Evolutionary conservation across 495 filamentous ascomycete genomes (phyloP).

Genomic region (Cryomyces antarcticus): DNA sequence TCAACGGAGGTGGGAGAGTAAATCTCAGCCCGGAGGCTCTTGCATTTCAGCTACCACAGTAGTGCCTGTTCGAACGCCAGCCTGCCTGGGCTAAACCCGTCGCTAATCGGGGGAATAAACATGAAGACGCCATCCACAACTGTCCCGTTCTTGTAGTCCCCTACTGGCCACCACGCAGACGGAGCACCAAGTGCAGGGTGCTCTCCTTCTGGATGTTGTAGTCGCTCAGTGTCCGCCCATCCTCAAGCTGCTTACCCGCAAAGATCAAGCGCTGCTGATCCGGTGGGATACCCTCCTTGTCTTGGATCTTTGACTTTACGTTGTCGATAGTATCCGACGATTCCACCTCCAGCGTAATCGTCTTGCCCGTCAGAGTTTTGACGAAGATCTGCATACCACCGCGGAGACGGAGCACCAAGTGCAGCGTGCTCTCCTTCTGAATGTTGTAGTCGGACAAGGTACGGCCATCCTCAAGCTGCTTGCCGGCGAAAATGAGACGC

Average conservation of each 20-base stretch:
- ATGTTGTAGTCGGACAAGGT: conserved; percentile 58
- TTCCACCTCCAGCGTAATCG: conserved; percentile 51
- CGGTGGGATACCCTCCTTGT: conserved; percentile 89
- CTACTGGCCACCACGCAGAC: conserved; percentile 95
- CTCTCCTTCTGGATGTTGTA: conserved; percentile 99
- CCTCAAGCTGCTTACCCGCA: conserved; percentile 86
- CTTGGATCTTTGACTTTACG: conserved; percentile 52
- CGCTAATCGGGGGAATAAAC: too few relatives aligned
- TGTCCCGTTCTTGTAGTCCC: too few relatives aligned
- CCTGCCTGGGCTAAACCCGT: too few relatives aligned
- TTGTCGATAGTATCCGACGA: conserved; percentile 33
- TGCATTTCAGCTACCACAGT: conserved; percentile 3
- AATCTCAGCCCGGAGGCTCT: conserved; percentile 11
- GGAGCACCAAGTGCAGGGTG: conserved; percentile 90
- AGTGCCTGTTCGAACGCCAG: neutral
- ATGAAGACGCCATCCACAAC: too few relatives aligned
- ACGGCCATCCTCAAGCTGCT: conserved; percentile 52
- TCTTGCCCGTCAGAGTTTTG: conserved; percentile 54
- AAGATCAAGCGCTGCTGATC: conserved; percentile 93
- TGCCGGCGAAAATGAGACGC: conserved; percentile 52
- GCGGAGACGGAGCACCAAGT: conserved; percentile 49
- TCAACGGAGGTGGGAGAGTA: too few relatives aligned
- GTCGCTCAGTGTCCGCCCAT: conserved; percentile 78
- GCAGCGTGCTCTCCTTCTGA: conserved; percentile 51
- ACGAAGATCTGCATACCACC: conserved; percentile 63